Evolutionary conservation across 306 rosid species (phyloP).

Genomic region (Malus sylvestris): DNA sequence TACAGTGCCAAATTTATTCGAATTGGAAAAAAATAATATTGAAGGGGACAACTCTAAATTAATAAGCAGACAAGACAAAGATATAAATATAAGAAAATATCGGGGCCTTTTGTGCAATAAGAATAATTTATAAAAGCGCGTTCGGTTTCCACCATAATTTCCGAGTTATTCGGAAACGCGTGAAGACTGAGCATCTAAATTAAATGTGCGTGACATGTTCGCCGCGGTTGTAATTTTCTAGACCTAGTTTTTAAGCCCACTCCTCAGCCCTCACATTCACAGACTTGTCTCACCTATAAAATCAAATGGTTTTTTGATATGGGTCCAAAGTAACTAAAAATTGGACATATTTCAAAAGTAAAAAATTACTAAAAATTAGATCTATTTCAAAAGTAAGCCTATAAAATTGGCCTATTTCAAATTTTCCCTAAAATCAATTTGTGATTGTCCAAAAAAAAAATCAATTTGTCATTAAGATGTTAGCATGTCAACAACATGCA

Average conservation of each 20-base stretch:
- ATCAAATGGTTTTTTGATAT: too few relatives aligned
- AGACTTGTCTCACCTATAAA: neutral
- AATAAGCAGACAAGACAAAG: neutral
- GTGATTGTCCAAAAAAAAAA: too few relatives aligned
- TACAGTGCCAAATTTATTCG: too few relatives aligned
- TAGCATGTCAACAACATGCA: too few relatives aligned
- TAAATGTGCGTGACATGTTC: neutral
- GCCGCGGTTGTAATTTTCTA: conserved; percentile 11
- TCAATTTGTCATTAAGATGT: too few relatives aligned
- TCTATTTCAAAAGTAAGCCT: too few relatives aligned
- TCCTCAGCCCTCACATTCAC: neutral
- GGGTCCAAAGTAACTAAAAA: too few relatives aligned
- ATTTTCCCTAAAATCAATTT: too few relatives aligned
- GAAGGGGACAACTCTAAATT: neutral
- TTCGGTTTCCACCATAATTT: neutral
- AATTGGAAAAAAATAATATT: neutral
- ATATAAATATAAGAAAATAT: neutral
- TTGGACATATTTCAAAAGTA: too few relatives aligned
- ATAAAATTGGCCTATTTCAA: too few relatives aligned
- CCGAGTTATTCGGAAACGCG: neutral
- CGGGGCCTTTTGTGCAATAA: neutral
- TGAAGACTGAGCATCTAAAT: neutral
- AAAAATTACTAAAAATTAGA: too few relatives aligned
- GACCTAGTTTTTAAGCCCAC: neutral
- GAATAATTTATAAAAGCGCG: neutral